These are phyloP conservation scores for Cordia subcordata DNA, from an alignment of 257 asterid genomes.

Conservation along the genomic window DNA sequence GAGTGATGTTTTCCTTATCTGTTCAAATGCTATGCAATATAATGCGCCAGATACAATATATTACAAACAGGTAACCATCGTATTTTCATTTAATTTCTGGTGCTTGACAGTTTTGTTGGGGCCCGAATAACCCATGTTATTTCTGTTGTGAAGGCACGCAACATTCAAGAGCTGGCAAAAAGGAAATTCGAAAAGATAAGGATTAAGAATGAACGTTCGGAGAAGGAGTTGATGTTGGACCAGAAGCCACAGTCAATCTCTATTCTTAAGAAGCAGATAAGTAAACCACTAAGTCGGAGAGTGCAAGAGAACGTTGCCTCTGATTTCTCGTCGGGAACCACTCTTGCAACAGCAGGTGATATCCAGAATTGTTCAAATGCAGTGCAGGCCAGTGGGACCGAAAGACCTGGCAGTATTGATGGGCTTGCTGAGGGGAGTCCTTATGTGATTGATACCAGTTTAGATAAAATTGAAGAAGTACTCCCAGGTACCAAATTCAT, in stretches of 20 bases:
- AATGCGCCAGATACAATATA: conserved; percentile 88
- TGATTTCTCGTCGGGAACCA: conserved; percentile 89
- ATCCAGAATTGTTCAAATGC: conserved; percentile 40
- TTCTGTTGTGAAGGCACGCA: conserved; percentile 60
- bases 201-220: conserved; percentile 36
- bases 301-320: conserved; percentile 70
- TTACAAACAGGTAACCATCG: conserved; percentile 65
- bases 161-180: conserved; percentile 85
- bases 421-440: conserved; percentile 53
- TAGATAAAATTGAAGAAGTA: conserved; percentile 73
- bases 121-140: background rate
- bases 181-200: conserved; percentile 67
- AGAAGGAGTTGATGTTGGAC: conserved; percentile 61
- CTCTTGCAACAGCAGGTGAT: conserved; percentile 63
- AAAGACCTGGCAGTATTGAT: conserved; percentile 47
- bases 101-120: background rate
- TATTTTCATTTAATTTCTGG: background rate
- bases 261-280: conserved; percentile 51
- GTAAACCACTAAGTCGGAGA: conserved; percentile 42
- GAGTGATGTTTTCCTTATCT: conserved; percentile 83
- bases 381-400: conserved; percentile 40
- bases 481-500: conserved; percentile 47
- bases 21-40: conserved; percentile 95
- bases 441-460: conserved; percentile 43
- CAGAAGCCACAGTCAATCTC: conserved; percentile 43